Evolutionary conservation across 164 flowering plant genomes (phyloP).

Genomic region (Vitis rupestris): DNA sequence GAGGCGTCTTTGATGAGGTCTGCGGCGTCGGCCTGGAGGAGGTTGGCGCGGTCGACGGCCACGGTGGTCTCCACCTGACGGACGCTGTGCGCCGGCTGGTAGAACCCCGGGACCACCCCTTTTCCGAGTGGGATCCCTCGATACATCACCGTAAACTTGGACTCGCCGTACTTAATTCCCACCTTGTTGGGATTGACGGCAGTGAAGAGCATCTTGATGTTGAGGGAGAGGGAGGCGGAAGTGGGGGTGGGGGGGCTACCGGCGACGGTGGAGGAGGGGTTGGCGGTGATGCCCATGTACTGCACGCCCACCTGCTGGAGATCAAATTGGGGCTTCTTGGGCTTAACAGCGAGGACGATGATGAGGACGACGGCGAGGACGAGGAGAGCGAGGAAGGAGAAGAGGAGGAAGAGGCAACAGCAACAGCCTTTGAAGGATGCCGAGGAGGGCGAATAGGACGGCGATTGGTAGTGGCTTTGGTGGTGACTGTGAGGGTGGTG

Average conservation of each 20-base stretch:
- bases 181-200: conserved; percentile 91
- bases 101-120: conserved; percentile 74
- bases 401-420: conserved; percentile 91
- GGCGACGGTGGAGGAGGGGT: conserved; percentile 15
- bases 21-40: conserved; percentile 73
- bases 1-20: conserved; percentile 82
- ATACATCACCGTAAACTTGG: conserved; percentile 85
- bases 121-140: conserved; percentile 83
- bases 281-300: conserved; percentile 66
- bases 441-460: conserved; percentile 52
- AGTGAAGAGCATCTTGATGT: conserved; percentile 71
- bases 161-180: conserved; percentile 89
- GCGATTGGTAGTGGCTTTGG: conserved; percentile 32
- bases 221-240: conserved; percentile 59
- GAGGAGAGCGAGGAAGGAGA: conserved; percentile 74
- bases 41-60: conserved; percentile 64
- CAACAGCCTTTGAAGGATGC: conserved; percentile 90
- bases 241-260: conserved; percentile 18
- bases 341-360: conserved; percentile 80
- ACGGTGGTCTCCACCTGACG: conserved; percentile 58
- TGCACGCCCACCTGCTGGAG: conserved; percentile 89
- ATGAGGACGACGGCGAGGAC: conserved; percentile 68
- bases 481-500: conserved; percentile 14
- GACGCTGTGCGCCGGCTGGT: conserved; percentile 82
- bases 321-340: conserved; percentile 89